Evolutionary conservation across 768 basidiomycete species (phyloP).

Genomic region (Collybiopsis confluens): DNA sequence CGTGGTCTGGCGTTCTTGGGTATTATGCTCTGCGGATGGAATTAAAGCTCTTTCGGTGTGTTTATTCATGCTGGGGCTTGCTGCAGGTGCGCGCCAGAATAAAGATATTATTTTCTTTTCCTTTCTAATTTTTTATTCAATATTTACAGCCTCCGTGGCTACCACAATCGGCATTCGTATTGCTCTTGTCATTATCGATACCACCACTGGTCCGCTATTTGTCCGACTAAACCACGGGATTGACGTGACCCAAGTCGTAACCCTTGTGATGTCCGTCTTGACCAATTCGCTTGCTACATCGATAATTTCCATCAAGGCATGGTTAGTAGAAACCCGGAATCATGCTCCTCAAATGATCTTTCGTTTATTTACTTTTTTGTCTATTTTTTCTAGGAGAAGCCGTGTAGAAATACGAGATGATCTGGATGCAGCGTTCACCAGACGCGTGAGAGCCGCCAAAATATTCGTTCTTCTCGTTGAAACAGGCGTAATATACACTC

Average conservation of each 20-base stretch:
- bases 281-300: slow-evolving; percentile 13
- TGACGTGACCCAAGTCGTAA: slow-evolving; percentile 11
- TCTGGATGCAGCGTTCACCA: not conserved
- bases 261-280: slow-evolving; percentile 9
- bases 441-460: not conserved
- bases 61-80: not conserved
- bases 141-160: not conserved
- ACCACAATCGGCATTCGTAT: slow-evolving; percentile 1
- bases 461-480: not conserved
- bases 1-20: slow-evolving; percentile 8
- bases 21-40: not conserved
- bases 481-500: not conserved
- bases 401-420: not conserved
- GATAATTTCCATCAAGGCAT: slow-evolving; percentile 11
- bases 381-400: not conserved
- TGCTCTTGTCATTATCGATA: not conserved
- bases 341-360: not conserved
- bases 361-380: not conserved
- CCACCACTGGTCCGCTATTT: not conserved
- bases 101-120: not conserved
- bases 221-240: slow-evolving; percentile 4
- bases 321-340: not conserved
- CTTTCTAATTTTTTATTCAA: not conserved
- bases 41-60: not conserved
- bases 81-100: not conserved